These are phyloP conservation scores for Ophiosphaerella narmari DNA, from an alignment of 2,329 filamentous ascomycete genomes.

Conservation along the genomic window DNA sequence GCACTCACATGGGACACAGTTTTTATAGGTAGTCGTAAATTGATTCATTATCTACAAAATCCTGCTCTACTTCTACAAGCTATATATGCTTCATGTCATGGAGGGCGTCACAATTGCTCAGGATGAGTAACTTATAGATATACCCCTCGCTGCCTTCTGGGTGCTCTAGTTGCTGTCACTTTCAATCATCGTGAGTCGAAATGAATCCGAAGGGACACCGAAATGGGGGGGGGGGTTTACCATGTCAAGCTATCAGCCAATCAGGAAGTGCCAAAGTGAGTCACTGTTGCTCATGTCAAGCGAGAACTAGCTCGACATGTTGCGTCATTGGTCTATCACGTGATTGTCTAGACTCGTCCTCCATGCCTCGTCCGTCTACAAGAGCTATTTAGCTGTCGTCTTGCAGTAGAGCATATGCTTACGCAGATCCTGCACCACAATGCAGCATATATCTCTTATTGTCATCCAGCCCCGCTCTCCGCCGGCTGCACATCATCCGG, in stretches of 20 bases:
- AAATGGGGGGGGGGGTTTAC: background rate
- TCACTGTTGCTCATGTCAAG: constrained; percentile 21
- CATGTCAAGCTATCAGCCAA: constrained; percentile 6
- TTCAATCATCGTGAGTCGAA: constrained; percentile 19
- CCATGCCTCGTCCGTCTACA: too few species aligned
- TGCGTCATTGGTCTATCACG: too few species aligned
- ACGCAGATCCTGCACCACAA: too few species aligned
- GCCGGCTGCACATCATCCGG: too few species aligned
- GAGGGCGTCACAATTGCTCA: background rate
- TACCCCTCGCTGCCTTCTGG: background rate
- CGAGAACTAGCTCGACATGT: background rate
- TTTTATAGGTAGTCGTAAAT: constrained; percentile 5
- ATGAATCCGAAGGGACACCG: background rate
- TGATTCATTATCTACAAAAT: constrained; percentile 5
- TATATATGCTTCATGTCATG: background rate
- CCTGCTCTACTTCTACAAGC: background rate
- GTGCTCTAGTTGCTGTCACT: constrained; percentile 1
- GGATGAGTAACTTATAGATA: background rate
- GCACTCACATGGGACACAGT: constrained; percentile 16
- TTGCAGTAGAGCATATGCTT: too few species aligned
- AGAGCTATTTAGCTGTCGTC: too few species aligned
- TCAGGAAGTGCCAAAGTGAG: constrained; percentile 12
- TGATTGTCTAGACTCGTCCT: too few species aligned
- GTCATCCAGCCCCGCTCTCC: too few species aligned
- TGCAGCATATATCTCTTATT: too few species aligned